phyloP scores from a whole-genome alignment of 495 filamentous ascomycete genomes.

The Xylaria sp. region DNA sequence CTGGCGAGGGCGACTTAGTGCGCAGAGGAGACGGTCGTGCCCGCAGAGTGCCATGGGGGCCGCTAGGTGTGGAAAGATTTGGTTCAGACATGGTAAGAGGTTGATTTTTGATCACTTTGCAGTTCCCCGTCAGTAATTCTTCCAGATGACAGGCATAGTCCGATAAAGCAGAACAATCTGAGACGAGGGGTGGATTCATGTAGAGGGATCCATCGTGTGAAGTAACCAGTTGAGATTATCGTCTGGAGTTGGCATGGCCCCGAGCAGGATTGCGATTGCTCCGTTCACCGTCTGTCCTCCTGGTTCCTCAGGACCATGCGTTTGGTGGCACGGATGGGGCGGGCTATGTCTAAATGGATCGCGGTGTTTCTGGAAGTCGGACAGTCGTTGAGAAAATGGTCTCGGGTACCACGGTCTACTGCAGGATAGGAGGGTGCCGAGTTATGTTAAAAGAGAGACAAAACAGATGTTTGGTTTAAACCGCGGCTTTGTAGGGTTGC shows the following conservation, averaged over 20 bases:
- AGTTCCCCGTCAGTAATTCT: conserved; percentile 1
- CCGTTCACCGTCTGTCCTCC: conserved; percentile 3
- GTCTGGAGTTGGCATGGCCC: conserved; percentile 24
- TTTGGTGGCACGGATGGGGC: not conserved
- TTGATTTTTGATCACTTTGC: not conserved
- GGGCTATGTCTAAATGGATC: not conserved
- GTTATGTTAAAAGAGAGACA: not conserved
- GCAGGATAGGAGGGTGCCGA: not conserved
- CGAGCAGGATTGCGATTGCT: conserved; percentile 9
- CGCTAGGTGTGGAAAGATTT: conserved; percentile 34
- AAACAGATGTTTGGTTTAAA: not conserved
- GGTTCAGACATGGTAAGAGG: conserved; percentile 36
- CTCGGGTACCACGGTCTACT: conserved; percentile 3
- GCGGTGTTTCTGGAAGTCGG: conserved; percentile 19
- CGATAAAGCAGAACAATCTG: conserved; percentile 15
- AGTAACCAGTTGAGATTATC: conserved; percentile 9
- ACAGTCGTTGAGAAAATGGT: not conserved
- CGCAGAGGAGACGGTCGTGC: conserved; percentile 34
- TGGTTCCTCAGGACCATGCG: not conserved
- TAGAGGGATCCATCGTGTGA: conserved; percentile 17
- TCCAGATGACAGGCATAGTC: conserved; percentile 16
- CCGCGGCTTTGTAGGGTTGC: not conserved
- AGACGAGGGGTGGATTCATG: conserved; percentile 12
- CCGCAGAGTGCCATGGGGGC: conserved; percentile 36
- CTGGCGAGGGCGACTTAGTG: conserved; percentile 44